Base-by-base conservation (phyloP, 305 asterid genomes). In the Solanum aculeatissimum region DNA sequence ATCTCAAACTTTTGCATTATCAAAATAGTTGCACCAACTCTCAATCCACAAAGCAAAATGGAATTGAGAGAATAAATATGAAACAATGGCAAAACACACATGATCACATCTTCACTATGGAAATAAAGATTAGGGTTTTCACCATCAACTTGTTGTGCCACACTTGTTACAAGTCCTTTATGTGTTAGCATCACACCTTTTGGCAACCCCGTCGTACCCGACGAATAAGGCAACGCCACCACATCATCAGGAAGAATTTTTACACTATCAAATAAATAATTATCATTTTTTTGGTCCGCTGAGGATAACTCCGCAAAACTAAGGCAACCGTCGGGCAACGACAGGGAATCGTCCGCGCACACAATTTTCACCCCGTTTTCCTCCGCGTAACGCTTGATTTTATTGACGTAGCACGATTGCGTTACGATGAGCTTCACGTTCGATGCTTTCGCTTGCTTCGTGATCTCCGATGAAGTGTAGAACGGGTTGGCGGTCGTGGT, bases 171-270 rank as follows among this genome's bases (percentile, higher is more conserved):
- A 7, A 92, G 25, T 83, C 93, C 93, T 82, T 85, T 89, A 83
- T 94, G 98, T 9, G 91, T 93, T 63, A 94, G 87, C 97, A 94
- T 93, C 83, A 90, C 98, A 0, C 92, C 98, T 86, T 94, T 94
- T 10, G 97, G 95, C 15, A 93, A 89, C 0, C 98, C 98, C 19
- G 97, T 94, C 38, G 97, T 94, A 49, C 98, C 98, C 12, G 98
- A 94, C 29, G 98, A 94, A 86, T 92, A 92, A 9, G 91, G 94
- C 45, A 94, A 88, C 69, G 90, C 92, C 80, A 90, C 97, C 55
- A 87, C 88, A 69, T 93, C 95, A 0, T 87, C 88, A 0, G 89
- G 68, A 42, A 14, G 32, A 88, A 94, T 85, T 51, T 88, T 84
- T 65, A 91, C 49, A 35, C 49, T 91, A 0, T 70, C 86, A 21